These are phyloP conservation scores for Conoideocrella luteorostrata DNA, from an alignment of 2,329 filamentous ascomycete genomes.

Conservation along the genomic window DNA sequence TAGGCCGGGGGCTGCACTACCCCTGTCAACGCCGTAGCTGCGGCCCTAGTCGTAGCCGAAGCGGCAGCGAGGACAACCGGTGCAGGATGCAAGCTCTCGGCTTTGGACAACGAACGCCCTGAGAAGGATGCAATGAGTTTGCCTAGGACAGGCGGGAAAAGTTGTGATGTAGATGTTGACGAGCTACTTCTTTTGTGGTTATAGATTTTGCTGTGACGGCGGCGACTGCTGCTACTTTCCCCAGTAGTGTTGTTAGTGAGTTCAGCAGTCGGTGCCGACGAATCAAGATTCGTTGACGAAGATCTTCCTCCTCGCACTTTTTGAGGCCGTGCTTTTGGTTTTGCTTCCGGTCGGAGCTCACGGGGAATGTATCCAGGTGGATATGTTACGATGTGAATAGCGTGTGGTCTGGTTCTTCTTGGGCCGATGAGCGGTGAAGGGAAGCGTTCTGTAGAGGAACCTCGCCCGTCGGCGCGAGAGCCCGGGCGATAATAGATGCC, in stretches of 20 bases:
- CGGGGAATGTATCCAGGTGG: conserved; percentile 37
- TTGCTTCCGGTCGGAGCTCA: conserved; percentile 29
- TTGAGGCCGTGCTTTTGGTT: neutral
- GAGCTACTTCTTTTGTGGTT: conserved; percentile 1
- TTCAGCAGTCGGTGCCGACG: too few relatives aligned
- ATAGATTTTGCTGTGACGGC: conserved; percentile 30
- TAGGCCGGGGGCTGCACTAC: conserved; percentile 20
- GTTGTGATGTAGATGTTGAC: conserved; percentile 5
- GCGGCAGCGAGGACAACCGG: too few relatives aligned
- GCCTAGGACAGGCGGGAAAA: conserved; percentile 5
- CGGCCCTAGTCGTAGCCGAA: neutral
- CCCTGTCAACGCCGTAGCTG: conserved; percentile 10
- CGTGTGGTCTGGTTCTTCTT: conserved; percentile 31
- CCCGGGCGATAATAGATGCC: conserved; percentile 12
- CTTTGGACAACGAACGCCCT: conserved; percentile 3
- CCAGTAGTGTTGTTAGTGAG: conserved; percentile 32
- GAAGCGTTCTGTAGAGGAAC: conserved; percentile 15
- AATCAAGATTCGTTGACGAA: conserved; percentile 3
- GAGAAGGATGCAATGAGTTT: conserved; percentile 13
- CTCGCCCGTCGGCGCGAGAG: conserved; percentile 2
- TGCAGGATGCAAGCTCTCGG: neutral
- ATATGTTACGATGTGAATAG: conserved; percentile 37
- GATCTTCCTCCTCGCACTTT: conserved; percentile 3
- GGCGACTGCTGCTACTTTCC: conserved; percentile 27
- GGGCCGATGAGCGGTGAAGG: conserved; percentile 33